A percentile compares a stretch with the other conserved stretches of the same genome.
These are phyloP conservation scores for Stachybotrys chartarum DNA, from an alignment of 2,329 filamentous ascomycete genomes.

Conservation along the genomic window DNA sequence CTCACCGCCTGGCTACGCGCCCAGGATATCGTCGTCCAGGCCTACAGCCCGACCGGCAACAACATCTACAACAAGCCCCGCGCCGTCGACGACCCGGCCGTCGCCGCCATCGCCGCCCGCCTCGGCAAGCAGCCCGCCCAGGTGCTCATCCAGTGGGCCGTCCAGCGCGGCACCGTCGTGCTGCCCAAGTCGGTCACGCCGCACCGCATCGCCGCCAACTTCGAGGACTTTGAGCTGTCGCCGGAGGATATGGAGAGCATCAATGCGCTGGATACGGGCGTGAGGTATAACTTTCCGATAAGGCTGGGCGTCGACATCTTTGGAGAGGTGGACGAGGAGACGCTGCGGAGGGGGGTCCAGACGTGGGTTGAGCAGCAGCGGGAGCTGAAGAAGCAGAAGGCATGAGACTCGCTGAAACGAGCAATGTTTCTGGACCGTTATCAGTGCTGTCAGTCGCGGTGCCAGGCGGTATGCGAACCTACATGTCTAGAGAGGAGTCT, in stretches of 20 bases:
- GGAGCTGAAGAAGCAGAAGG: conserved; percentile 1
- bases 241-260: conserved; percentile 29
- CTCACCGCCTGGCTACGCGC: conserved; percentile 46
- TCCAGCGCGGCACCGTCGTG: conserved; percentile 59
- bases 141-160: conserved; percentile 51
- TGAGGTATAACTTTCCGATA: conserved; percentile 35
- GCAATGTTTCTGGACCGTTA: too few species aligned
- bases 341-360: conserved; percentile 3
- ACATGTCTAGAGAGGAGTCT: too few species aligned
- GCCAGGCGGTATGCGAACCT: too few species aligned
- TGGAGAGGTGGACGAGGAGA: conserved; percentile 21
- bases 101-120: conserved; percentile 45
- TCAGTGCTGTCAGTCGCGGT: too few species aligned
- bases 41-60: conserved; percentile 58
- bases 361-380: conserved; percentile 8
- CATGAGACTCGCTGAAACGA: background rate
- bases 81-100: conserved; percentile 41
- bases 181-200: conserved; percentile 65
- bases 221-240: conserved; percentile 30
- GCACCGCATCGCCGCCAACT: conserved; percentile 60
- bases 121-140: conserved; percentile 44
- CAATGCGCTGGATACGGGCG: conserved; percentile 27
- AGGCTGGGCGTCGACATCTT: conserved; percentile 35
- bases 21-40: conserved; percentile 42
- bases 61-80: conserved; percentile 37